Conservation (phyloP, 164 flowering plant species). For the Tetrastigma voinierianum region DNA sequence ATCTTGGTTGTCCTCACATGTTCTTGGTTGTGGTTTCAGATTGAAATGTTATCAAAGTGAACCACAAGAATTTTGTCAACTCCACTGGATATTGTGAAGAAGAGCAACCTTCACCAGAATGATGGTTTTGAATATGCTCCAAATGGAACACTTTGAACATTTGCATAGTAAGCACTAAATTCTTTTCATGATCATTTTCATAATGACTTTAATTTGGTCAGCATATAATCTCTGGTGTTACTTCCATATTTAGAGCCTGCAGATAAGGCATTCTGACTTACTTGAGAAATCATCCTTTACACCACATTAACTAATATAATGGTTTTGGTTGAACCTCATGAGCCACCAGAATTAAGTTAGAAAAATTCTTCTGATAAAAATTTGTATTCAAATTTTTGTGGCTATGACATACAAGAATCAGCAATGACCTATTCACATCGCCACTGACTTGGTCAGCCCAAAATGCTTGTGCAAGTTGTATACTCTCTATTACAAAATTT, state of each 20-base stretch:
- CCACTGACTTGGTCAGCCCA: background rate
- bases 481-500: background rate
- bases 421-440: background rate
- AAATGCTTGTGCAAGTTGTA: slow-evolving; percentile 1
- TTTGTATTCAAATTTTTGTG: too few relatives aligned
- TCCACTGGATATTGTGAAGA: slow-evolving; percentile 81
- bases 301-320: background rate
- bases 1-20: background rate
- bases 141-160: slow-evolving; percentile 87
- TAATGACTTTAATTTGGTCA: background rate
- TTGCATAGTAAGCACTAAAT: slow-evolving; percentile 60
- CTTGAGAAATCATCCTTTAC: background rate
- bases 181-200: background rate
- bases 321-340: background rate
- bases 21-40: slow-evolving; percentile 40
- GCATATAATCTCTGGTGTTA: too few relatives aligned
- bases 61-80: slow-evolving; percentile 83
- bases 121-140: slow-evolving; percentile 92
- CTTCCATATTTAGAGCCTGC: too few relatives aligned
- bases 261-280: too few relatives aligned
- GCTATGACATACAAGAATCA: background rate
- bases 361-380: background rate
- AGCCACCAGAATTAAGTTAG: background rate
- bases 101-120: slow-evolving; percentile 74
- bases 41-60: slow-evolving; percentile 68